Conservation (phyloP, 768 basidiomycete genomes). For the Postia placenta region DNA sequence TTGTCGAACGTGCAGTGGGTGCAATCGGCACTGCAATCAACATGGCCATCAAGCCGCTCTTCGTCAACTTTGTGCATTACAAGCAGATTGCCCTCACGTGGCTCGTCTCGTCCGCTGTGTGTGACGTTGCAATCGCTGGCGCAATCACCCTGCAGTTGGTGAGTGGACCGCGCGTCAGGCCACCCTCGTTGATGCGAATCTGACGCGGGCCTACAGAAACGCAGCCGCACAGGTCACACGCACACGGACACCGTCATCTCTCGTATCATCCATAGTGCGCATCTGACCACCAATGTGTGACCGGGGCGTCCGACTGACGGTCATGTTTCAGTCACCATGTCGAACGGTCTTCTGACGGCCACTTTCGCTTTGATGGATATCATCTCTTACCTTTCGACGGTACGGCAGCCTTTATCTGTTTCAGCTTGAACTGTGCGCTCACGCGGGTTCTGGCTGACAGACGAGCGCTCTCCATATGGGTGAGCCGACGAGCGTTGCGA, state of each 20-base stretch:
- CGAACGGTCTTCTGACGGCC: slow-evolving; percentile 33
- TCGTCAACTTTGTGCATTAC: slow-evolving; percentile 25
- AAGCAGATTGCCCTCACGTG: background rate
- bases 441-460: background rate
- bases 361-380: slow-evolving; percentile 30
- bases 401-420: background rate
- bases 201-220: background rate
- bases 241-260: background rate
- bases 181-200: background rate
- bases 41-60: slow-evolving; percentile 22
- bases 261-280: background rate
- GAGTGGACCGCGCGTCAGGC: background rate
- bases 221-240: background rate
- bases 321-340: slow-evolving; percentile 31
- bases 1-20: background rate
- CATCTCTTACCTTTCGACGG: slow-evolving; percentile 2
- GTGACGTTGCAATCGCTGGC: background rate
- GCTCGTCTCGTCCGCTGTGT: background rate
- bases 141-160: background rate
- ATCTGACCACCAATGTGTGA: background rate
- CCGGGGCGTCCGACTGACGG: background rate
- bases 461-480: background rate
- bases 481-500: background rate
- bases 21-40: slow-evolving; percentile 25
- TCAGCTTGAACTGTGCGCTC: background rate